Evolutionary conservation across 176 grass and related monocot species (phyloP).

Genomic region (Secale cereale): DNA sequence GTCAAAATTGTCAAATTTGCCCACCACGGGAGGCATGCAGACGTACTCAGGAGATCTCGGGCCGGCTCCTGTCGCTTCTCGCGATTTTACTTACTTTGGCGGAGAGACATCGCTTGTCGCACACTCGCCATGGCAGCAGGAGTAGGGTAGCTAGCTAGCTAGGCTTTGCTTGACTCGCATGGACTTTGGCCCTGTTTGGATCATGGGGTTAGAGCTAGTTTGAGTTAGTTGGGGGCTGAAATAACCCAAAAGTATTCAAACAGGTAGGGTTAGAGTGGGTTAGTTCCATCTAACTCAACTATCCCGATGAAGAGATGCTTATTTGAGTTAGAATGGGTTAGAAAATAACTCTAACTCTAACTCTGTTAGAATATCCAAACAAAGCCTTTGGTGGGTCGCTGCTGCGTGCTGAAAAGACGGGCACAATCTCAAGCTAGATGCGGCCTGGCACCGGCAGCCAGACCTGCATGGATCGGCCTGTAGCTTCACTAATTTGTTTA

Average conservation of each 20-base stretch:
- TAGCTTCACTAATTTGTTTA: background rate
- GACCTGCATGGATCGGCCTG: background rate
- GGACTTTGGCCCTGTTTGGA: too few relatives aligned
- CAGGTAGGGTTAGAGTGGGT: too few relatives aligned
- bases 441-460: background rate
- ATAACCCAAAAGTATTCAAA: too few relatives aligned
- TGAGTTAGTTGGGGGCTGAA: too few relatives aligned
- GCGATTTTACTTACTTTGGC: background rate
- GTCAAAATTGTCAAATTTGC: too few relatives aligned
- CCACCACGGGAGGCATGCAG: background rate
- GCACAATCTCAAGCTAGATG: background rate
- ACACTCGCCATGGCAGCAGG: background rate
- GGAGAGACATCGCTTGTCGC: background rate
- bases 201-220: too few relatives aligned
- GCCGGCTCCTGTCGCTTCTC: background rate
- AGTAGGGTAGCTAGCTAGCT: background rate
- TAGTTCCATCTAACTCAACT: too few relatives aligned
- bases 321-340: too few relatives aligned
- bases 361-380: too few relatives aligned
- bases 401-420: background rate
- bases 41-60: background rate
- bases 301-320: too few relatives aligned
- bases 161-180: background rate
- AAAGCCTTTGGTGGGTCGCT: background rate
- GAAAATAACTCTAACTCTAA: too few relatives aligned